Percentiles rank a stretch among this genome's conserved stretches.
phyloP scores from a whole-genome alignment of 2,329 filamentous ascomycete genomes.

The Achaetomium macrosporum region DNA sequence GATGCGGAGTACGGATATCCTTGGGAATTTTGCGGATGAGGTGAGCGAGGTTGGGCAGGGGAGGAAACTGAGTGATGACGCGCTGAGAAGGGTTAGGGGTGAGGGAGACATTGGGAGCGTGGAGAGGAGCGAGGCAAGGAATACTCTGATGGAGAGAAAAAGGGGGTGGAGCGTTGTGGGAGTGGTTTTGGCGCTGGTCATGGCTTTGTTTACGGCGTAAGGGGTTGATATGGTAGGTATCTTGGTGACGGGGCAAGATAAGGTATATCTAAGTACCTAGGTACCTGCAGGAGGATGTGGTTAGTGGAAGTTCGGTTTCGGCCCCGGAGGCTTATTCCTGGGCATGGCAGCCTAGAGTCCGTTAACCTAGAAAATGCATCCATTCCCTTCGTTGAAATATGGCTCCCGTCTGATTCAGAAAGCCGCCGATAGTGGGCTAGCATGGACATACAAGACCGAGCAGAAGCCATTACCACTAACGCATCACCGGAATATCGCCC shows the following conservation, averaged over 20 bases:
- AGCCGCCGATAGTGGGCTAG: too few species aligned
- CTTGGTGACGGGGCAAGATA: background rate
- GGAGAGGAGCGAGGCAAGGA: background rate
- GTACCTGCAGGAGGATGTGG: too few species aligned
- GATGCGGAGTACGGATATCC: slow-evolving; percentile 51
- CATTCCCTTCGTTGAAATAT: too few species aligned
- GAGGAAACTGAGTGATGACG: slow-evolving; percentile 34
- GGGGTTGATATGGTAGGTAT: background rate
- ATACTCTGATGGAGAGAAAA: background rate
- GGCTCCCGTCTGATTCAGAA: too few species aligned
- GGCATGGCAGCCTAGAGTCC: too few species aligned
- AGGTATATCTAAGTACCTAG: background rate
- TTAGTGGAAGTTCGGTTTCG: too few species aligned
- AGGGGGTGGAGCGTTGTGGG: background rate
- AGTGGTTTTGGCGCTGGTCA: background rate
- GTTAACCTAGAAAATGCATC: too few species aligned
- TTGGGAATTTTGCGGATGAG: slow-evolving; percentile 45
- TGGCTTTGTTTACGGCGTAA: background rate
- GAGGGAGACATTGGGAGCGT: slow-evolving; percentile 33
- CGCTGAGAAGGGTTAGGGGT: slow-evolving; percentile 32
- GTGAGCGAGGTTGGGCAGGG: slow-evolving; percentile 42
- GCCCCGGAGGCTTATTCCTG: too few species aligned
- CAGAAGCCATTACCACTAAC: too few species aligned
- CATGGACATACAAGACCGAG: too few species aligned
- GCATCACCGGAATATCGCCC: too few species aligned